phyloP scores from a whole-genome alignment of 176 grass and related monocot species.

The Aegilops sharonensis region DNA sequence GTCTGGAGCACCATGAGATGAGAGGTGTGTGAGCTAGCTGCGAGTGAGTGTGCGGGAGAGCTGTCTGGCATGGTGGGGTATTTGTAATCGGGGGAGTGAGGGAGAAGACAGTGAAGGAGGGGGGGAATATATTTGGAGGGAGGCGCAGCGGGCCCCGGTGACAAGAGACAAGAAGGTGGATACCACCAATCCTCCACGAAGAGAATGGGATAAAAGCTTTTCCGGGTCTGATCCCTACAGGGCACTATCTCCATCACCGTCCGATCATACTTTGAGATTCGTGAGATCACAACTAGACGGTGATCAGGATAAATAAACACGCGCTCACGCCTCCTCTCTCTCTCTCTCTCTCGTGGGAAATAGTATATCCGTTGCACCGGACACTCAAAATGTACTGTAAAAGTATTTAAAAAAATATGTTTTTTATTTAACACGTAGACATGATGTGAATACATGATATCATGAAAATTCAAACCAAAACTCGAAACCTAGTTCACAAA shows the following conservation, averaged over 20 bases:
- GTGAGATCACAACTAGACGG: neutral
- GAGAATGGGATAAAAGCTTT: neutral
- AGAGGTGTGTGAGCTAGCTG: slow-evolving; percentile 27
- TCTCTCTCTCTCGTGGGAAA: too few relatives aligned
- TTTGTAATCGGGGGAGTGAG: slow-evolving; percentile 54
- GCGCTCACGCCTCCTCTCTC: too few relatives aligned
- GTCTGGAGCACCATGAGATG: slow-evolving; percentile 40
- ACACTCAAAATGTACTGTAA: too few relatives aligned
- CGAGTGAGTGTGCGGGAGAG: slow-evolving; percentile 28
- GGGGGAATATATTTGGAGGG: slow-evolving; percentile 12
- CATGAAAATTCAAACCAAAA: too few relatives aligned
- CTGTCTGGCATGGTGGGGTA: slow-evolving; percentile 45
- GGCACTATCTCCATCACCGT: neutral
- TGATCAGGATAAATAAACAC: neutral
- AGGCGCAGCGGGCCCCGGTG: too few relatives aligned
- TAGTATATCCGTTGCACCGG: too few relatives aligned
- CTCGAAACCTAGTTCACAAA: too few relatives aligned
- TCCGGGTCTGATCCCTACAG: neutral
- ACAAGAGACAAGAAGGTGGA: neutral
- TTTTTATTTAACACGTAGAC: too few relatives aligned
- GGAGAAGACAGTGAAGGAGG: neutral
- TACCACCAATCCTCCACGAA: neutral
- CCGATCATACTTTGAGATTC: neutral
- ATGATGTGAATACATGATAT: too few relatives aligned
- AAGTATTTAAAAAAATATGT: too few relatives aligned